These are phyloP conservation scores for Neocatenulostroma microsporum DNA, from an alignment of 2,329 filamentous ascomycete genomes.

Conservation along the genomic window DNA sequence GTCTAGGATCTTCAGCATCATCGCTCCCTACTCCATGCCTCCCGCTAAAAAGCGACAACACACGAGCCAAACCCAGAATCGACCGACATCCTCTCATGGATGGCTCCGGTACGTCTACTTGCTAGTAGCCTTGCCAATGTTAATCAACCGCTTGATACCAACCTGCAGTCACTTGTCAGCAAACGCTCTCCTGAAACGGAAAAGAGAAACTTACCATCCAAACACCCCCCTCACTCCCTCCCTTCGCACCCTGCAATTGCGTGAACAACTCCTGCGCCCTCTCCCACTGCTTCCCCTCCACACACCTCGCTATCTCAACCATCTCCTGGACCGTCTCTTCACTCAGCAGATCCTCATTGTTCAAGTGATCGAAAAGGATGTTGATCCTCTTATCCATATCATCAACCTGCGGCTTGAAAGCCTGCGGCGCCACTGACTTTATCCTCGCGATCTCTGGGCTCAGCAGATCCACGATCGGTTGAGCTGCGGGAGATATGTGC, in stretches of 20 bases:
- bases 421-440: conserved; percentile 71
- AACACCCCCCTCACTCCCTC: conserved; percentile 40
- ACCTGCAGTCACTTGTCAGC: conserved; percentile 24
- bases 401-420: conserved; percentile 80
- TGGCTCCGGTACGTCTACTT: too few species aligned
- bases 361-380: conserved; percentile 92
- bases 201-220: conserved; percentile 48
- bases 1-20: too few species aligned
- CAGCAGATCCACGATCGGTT: conserved; percentile 73
- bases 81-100: too few species aligned
- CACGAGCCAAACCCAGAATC: too few species aligned
- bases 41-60: too few species aligned
- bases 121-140: conserved; percentile 32
- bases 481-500: conserved; percentile 72
- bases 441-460: conserved; percentile 81
- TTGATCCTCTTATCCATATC: conserved; percentile 86
- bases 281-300: conserved; percentile 39
- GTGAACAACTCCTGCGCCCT: conserved; percentile 37
- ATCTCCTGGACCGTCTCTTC: conserved; percentile 66
- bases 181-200: background rate
- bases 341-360: conserved; percentile 86
- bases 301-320: conserved; percentile 43
- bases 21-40: too few species aligned
- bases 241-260: conserved; percentile 41
- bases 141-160: conserved; percentile 33